These are phyloP conservation scores for Penicillium sumatraense DNA, from an alignment of 2,329 filamentous ascomycete genomes.

Conservation along the genomic window DNA sequence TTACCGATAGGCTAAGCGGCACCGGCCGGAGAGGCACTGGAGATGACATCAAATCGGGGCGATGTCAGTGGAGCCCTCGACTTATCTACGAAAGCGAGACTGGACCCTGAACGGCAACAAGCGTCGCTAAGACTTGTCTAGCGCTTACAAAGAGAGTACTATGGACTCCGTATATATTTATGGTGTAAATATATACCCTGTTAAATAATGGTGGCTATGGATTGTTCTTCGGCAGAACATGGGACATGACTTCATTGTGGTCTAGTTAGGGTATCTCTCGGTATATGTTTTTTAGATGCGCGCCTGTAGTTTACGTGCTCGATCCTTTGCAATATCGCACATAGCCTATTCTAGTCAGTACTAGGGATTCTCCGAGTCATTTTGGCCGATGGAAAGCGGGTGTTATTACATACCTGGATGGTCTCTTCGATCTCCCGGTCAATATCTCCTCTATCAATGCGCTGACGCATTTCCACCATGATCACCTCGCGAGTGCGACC, in stretches of 20 bases:
- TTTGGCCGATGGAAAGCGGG: not conserved
- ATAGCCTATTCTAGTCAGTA: constrained; percentile 66
- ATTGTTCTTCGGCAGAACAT: too few species aligned
- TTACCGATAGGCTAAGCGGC: constrained; percentile 20
- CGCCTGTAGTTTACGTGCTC: constrained; percentile 66
- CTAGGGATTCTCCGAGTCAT: not conserved
- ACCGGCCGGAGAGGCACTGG: constrained; percentile 22
- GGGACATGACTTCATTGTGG: not conserved
- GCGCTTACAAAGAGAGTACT: not conserved
- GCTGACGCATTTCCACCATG: constrained; percentile 77
- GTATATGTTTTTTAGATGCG: constrained; percentile 16
- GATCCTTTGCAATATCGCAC: constrained; percentile 86
- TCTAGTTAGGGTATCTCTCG: not conserved
- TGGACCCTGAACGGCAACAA: constrained; percentile 1
- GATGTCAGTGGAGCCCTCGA: constrained; percentile 14
- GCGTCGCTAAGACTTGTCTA: constrained; percentile 1
- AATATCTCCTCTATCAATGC: constrained; percentile 72
- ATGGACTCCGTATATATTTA: too few species aligned
- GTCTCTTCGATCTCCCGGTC: constrained; percentile 71
- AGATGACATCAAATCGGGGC: constrained; percentile 35
- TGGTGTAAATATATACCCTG: too few species aligned
- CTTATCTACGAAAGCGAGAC: not conserved
- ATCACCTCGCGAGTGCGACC: constrained; percentile 73
- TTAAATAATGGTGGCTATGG: too few species aligned
- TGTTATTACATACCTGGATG: constrained; percentile 75